phyloP scores from a whole-genome alignment of 768 basidiomycete species.

The Rhodotorula sphaerocarpa region DNA sequence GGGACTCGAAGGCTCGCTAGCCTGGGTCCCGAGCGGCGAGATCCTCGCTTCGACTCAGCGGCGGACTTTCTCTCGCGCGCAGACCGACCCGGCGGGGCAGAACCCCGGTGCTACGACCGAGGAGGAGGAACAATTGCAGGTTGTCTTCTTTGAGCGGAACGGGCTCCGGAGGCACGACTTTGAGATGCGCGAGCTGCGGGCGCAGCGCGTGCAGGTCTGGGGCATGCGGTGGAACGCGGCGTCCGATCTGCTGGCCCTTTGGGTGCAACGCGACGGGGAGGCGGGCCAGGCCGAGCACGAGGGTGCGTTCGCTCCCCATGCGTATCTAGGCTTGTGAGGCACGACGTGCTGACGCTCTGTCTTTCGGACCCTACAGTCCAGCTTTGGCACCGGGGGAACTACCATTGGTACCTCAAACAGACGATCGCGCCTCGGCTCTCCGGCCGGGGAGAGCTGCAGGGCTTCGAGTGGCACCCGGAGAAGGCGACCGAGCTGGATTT shows the following conservation, averaged over 20 bases:
- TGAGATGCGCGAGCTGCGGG: constrained; percentile 48
- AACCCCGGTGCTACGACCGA: too few relatives aligned
- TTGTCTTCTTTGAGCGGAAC: constrained; percentile 93
- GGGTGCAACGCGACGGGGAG: constrained; percentile 55
- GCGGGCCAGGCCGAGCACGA: constrained; percentile 51
- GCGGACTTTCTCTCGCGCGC: too few relatives aligned
- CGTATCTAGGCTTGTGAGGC: too few relatives aligned
- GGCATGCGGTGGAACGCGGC: constrained; percentile 82
- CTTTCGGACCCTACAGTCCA: constrained; percentile 54
- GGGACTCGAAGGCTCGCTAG: constrained; percentile 68
- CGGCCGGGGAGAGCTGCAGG: constrained; percentile 32
- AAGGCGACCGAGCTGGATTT: constrained; percentile 57
- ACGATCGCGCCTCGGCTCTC: constrained; percentile 53
- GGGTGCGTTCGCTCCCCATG: constrained; percentile 48
- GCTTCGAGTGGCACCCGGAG: constrained; percentile 82
- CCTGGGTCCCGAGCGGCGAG: constrained; percentile 84
- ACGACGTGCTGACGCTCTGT: too few relatives aligned
- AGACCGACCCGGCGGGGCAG: too few relatives aligned
- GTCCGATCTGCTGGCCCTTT: constrained; percentile 73
- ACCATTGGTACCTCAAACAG: constrained; percentile 97
- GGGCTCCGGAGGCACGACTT: constrained; percentile 89
- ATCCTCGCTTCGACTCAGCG: constrained; percentile 73
- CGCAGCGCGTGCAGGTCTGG: constrained; percentile 54
- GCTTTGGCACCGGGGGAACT: constrained; percentile 88
- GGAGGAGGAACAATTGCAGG: constrained; percentile 61